These are phyloP conservation scores for Metschnikowia gelsemii DNA, from an alignment of 805 yeast genomes.

Conservation along the genomic window DNA sequence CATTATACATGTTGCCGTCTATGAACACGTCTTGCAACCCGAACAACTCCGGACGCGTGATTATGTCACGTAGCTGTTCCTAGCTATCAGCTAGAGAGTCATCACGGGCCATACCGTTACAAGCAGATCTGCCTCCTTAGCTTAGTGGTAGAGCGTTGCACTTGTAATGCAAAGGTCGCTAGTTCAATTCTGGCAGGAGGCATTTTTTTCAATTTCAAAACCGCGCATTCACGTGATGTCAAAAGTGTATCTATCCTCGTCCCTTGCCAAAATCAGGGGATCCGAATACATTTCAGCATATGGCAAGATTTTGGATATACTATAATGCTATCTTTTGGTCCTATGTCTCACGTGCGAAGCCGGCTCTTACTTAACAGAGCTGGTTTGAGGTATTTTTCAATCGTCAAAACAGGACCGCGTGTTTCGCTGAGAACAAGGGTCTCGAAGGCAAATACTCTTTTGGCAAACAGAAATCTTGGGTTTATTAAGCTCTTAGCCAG, in stretches of 20 bases:
- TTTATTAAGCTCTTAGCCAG: slow-evolving; percentile 51
- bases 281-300: neutral
- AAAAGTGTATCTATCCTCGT: neutral
- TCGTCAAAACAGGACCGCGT: neutral
- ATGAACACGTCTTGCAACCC: too few relatives aligned
- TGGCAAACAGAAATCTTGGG: slow-evolving; percentile 30
- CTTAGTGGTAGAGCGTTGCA: slow-evolving; percentile 99
- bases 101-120: neutral
- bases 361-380: neutral
- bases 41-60: too few relatives aligned
- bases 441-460: slow-evolving; percentile 12
- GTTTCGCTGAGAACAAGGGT: neutral
- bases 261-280: neutral
- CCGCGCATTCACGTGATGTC: slow-evolving; percentile 1
- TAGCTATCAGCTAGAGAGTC: too few relatives aligned
- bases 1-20: too few relatives aligned
- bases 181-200: slow-evolving; percentile 44
- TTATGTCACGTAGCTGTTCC: too few relatives aligned
- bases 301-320: neutral
- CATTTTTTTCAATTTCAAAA: slow-evolving; percentile 12
- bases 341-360: neutral
- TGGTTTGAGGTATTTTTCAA: neutral
- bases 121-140: slow-evolving; percentile 80
- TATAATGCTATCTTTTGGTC: neutral
- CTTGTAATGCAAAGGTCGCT: slow-evolving; percentile 99